Conservation (phyloP, 805 yeast species). For the Cyberlindnera maritima region DNA sequence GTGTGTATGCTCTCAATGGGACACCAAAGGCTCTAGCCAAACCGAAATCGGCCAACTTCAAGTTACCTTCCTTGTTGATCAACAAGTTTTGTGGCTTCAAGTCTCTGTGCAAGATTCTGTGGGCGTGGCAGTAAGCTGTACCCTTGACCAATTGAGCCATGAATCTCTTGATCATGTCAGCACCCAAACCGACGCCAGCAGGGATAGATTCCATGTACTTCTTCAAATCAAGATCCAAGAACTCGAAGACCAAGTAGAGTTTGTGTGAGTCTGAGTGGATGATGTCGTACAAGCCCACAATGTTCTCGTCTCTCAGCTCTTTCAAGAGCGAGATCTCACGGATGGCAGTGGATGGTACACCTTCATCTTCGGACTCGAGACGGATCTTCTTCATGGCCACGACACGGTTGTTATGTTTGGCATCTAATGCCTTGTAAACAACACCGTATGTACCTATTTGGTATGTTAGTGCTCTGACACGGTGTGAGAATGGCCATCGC, state of each 20-base stretch:
- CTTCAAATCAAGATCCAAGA: conserved; percentile 89
- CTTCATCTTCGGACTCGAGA: conserved; percentile 94
- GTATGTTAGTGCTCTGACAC: neutral
- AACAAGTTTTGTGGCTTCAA: conserved; percentile 94
- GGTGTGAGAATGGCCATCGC: neutral
- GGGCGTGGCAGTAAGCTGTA: conserved; percentile 89
- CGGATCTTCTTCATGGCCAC: conserved; percentile 96
- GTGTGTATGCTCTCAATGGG: conserved; percentile 94
- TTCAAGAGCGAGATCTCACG: conserved; percentile 92
- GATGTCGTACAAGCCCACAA: conserved; percentile 87
- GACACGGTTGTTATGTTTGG: conserved; percentile 83
- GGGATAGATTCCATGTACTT: conserved; percentile 96
- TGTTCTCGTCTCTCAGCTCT: conserved; percentile 91
- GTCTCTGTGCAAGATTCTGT: conserved; percentile 92
- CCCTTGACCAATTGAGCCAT: conserved; percentile 92
- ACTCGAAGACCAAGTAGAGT: conserved; percentile 89
- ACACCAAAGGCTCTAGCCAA: conserved; percentile 97
- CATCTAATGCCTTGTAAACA: conserved; percentile 92
- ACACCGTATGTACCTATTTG: conserved; percentile 81
- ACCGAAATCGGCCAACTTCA: conserved; percentile 91
- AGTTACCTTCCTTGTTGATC: conserved; percentile 92
- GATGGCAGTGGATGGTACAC: conserved; percentile 97
- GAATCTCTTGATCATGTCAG: conserved; percentile 86
- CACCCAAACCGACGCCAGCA: conserved; percentile 84
- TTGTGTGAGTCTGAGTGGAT: conserved; percentile 94